Percentiles rank a stretch among this genome's conserved stretches.
These are phyloP conservation scores for Mucor mucedo DNA, from an alignment of 371 early-diverging fungal species.

Conservation along the genomic window DNA sequence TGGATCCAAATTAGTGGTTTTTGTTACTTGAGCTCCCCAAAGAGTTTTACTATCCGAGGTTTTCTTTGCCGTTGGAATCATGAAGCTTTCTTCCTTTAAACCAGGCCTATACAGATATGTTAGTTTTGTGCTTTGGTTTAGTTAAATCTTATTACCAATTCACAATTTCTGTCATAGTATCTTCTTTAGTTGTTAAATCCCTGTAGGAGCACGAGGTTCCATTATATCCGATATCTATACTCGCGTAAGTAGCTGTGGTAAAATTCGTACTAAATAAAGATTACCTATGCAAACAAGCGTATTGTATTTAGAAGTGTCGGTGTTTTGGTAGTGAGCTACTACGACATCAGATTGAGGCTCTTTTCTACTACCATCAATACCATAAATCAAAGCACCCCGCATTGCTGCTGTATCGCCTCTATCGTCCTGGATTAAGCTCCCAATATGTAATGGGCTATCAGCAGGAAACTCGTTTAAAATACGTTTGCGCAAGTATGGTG, in stretches of 20 bases:
- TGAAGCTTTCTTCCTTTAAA: background rate
- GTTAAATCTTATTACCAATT: background rate
- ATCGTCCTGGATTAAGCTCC: background rate
- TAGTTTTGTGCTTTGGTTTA: too few species aligned
- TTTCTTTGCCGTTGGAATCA: constrained; percentile 8
- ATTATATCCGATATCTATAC: constrained; percentile 17
- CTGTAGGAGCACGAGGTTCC: constrained; percentile 9
- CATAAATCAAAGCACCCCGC: constrained; percentile 15
- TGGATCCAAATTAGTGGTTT: background rate
- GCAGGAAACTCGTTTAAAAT: background rate
- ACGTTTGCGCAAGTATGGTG: constrained; percentile 14
- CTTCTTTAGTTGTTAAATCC: background rate
- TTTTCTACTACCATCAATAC: constrained; percentile 15
- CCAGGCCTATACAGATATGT: constrained; percentile 7
- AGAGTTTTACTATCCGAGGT: background rate
- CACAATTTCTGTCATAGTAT: background rate
- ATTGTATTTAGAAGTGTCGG: background rate
- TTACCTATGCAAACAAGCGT: constrained; percentile 10
- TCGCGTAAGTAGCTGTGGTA: too few species aligned
- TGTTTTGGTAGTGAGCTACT: background rate
- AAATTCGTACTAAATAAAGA: too few species aligned
- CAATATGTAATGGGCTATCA: background rate
- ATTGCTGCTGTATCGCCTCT: constrained; percentile 13
- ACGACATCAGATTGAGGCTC: constrained; percentile 13
- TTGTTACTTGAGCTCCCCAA: constrained; percentile 3